A percentile compares a stretch with the other conserved stretches of the same genome.
These are phyloP conservation scores for Sarocladiaceae sp. DNA, from an alignment of 2,329 filamentous ascomycete genomes.

Conservation along the genomic window DNA sequence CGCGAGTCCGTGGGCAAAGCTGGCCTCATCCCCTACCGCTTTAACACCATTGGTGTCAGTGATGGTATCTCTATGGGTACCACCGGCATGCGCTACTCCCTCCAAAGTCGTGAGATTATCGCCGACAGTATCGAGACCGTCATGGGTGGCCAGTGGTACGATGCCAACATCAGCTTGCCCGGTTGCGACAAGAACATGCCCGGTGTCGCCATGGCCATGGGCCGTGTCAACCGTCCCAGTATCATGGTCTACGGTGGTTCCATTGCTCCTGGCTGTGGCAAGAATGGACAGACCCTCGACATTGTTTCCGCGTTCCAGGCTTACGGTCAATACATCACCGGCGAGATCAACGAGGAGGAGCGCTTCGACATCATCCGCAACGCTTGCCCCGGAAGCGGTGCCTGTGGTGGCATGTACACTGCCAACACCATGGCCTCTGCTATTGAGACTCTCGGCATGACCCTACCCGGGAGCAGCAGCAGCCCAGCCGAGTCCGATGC, in stretches of 20 bases:
- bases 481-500: constrained; percentile 67
- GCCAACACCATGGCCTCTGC: constrained; percentile 91
- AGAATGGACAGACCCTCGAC: constrained; percentile 71
- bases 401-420: constrained; percentile 85
- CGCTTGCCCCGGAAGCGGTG: constrained; percentile 63
- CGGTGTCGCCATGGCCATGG: constrained; percentile 87
- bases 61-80: constrained; percentile 99
- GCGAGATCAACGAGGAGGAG: constrained; percentile 84
- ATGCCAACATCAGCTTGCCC: constrained; percentile 92
- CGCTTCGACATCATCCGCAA: constrained; percentile 92
- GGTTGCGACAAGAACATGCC: constrained; percentile 99
- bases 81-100: constrained; percentile 88
- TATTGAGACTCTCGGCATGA: constrained; percentile 86
- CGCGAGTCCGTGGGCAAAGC: constrained; percentile 56
- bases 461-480: constrained; percentile 75
- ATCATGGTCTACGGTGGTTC: constrained; percentile 98
- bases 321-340: constrained; percentile 89
- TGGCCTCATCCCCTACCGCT: constrained; percentile 86
- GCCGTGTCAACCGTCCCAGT: constrained; percentile 84
- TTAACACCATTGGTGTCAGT: constrained; percentile 98
- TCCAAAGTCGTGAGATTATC: constrained; percentile 93
- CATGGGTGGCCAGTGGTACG: constrained; percentile 98
- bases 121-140: constrained; percentile 98
- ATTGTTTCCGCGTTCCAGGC: constrained; percentile 98
- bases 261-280: constrained; percentile 84